Percentiles rank a stretch among this genome's conserved stretches.
phyloP scores from a whole-genome alignment of 345 rosid genomes.

The Acer yangbiense region DNA sequence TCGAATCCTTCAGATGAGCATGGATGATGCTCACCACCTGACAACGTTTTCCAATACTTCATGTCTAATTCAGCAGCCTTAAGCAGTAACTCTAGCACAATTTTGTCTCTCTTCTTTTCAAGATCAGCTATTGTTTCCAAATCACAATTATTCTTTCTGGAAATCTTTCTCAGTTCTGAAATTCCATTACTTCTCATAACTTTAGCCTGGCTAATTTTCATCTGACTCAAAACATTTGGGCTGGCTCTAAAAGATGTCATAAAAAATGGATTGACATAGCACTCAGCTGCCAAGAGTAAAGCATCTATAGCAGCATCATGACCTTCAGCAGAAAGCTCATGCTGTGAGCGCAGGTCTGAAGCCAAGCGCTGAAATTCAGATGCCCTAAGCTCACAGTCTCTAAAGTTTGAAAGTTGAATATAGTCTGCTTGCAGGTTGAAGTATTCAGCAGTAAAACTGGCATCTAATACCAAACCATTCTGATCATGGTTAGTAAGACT shows the following conservation, averaged over 20 bases:
- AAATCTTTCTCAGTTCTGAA: constrained; percentile 32
- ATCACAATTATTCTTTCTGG: constrained; percentile 33
- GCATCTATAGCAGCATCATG: constrained; percentile 89
- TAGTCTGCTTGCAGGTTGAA: constrained; percentile 69
- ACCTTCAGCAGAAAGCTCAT: constrained; percentile 57
- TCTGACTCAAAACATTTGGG: constrained; percentile 25
- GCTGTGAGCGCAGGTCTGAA: constrained; percentile 57
- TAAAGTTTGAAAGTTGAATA: constrained; percentile 57
- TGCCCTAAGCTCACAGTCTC: constrained; percentile 77
- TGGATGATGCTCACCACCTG: constrained; percentile 35
- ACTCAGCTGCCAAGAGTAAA: constrained; percentile 84
- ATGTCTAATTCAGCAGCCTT: constrained; percentile 76
- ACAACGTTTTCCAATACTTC: constrained; percentile 40
- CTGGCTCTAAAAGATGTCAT: constrained; percentile 49
- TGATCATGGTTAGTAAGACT: constrained; percentile 30
- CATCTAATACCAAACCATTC: constrained; percentile 53
- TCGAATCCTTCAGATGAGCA: constrained; percentile 41
- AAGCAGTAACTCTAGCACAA: constrained; percentile 66
- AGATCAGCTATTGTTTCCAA: constrained; percentile 52
- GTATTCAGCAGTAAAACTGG: constrained; percentile 54
- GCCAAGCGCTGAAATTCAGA: constrained; percentile 79
- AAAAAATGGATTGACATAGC: constrained; percentile 82
- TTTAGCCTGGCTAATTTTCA: constrained; percentile 24
- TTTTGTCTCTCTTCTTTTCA: constrained; percentile 71
- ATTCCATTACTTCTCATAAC: constrained; percentile 31